Percentiles rank a stretch among this genome's conserved stretches.
Conservation (phyloP, 106 monocot species). For the Xerophyta viscosa region DNA sequence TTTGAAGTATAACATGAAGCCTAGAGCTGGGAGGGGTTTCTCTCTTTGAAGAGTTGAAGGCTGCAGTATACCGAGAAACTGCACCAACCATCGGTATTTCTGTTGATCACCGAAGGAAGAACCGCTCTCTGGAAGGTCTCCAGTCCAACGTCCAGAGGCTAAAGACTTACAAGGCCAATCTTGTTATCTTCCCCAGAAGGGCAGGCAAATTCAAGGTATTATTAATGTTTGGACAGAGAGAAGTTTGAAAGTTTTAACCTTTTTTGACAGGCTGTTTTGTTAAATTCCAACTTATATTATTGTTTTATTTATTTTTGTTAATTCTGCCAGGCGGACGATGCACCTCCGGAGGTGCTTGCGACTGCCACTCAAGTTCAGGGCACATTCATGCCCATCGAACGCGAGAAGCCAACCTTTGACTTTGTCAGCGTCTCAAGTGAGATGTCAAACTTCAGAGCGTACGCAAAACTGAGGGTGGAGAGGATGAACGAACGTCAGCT, state of each 20-base stretch:
- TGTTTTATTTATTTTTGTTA: no score
- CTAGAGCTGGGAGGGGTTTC: conserved; percentile 51
- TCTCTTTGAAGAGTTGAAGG: conserved; percentile 49
- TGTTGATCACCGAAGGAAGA: conserved; percentile 46
- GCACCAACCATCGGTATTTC: conserved; percentile 66
- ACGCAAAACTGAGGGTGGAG: conserved; percentile 49
- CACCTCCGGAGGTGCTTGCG: conserved; percentile 28
- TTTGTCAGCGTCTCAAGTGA: conserved; percentile 44
- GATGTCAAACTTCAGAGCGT: conserved; percentile 58
- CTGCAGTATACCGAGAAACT: conserved; percentile 48
- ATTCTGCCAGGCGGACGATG: conserved; percentile 37
- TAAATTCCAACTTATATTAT: no score
- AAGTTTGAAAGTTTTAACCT: no score
- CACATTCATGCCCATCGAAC: conserved; percentile 17
- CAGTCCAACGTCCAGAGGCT: conserved; percentile 18
- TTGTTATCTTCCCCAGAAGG: conserved; percentile 21
- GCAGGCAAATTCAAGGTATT: conserved; percentile 19
- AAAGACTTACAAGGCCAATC: conserved; percentile 20
- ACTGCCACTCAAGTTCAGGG: conserved; percentile 28
- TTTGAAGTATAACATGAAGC: conserved; percentile 56
- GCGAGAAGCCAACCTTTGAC: conserved; percentile 23
- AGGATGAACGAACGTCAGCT: conserved; percentile 51
- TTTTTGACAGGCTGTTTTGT: no score
- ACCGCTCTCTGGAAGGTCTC: conserved; percentile 21
- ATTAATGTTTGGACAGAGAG: no score